phyloP scores from a whole-genome alignment of 2,329 filamentous ascomycete genomes.

The Furcasterigmium sp. region DNA sequence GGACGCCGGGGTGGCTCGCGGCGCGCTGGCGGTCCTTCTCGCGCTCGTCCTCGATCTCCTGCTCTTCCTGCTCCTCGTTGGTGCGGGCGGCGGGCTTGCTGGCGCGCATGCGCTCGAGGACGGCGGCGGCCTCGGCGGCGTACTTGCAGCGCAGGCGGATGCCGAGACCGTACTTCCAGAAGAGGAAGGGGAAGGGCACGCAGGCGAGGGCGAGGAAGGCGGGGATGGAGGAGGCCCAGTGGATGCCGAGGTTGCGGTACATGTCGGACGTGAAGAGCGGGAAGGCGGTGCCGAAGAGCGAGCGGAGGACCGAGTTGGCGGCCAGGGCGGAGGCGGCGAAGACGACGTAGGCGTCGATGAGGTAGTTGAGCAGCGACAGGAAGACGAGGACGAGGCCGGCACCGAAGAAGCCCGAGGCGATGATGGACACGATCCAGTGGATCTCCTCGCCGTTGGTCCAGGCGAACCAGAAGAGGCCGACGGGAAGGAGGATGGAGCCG shows the following conservation, averaged over 20 bases:
- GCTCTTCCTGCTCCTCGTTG: constrained; percentile 1
- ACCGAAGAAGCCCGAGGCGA: constrained; percentile 43
- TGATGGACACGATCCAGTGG: constrained; percentile 50
- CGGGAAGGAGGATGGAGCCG: constrained; percentile 52
- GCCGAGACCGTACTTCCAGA: constrained; percentile 60
- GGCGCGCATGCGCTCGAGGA: constrained; percentile 42
- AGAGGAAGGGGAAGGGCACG: constrained; percentile 69
- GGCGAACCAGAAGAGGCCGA: constrained; percentile 61
- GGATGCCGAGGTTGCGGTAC: constrained; percentile 58
- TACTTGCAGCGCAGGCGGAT: constrained; percentile 52
- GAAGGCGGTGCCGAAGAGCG: constrained; percentile 67
- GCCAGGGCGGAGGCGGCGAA: constrained; percentile 73
- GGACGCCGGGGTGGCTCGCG: constrained; percentile 3
- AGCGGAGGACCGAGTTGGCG: constrained; percentile 66
- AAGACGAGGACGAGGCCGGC: constrained; percentile 59
- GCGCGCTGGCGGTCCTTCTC: constrained; percentile 6
- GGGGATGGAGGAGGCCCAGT: constrained; percentile 71
- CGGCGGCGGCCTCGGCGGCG: constrained; percentile 52
- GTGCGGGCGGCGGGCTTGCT: constrained; percentile 1
- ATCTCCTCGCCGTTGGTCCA: constrained; percentile 54
- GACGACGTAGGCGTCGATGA: constrained; percentile 62
- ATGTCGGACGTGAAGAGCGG: constrained; percentile 64
- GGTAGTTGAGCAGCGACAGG: constrained; percentile 60
- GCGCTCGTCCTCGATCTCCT: constrained; percentile 10
- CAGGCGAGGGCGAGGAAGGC: constrained; percentile 69